Evolutionary conservation across 441 rosid species (phyloP).

Genomic region (Cnidoscolus chayamansa): DNA sequence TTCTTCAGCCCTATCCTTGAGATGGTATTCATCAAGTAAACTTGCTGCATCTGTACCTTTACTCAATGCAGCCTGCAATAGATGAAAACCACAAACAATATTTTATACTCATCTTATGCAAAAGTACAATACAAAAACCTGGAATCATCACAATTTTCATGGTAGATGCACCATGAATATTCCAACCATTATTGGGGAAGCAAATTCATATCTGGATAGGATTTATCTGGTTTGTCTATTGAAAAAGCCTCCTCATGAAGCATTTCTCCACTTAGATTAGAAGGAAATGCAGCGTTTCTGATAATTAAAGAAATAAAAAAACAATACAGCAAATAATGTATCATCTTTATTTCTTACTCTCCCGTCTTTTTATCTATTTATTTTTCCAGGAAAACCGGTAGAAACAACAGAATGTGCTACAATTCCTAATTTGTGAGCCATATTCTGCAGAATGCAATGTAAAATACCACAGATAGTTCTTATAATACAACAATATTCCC

Average conservation of each 20-base stretch:
- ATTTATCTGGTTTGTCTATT: not conserved
- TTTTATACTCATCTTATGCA: not conserved
- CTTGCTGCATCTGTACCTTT: slow-evolving; percentile 33
- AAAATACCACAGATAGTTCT: not conserved
- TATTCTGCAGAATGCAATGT: slow-evolving; percentile 18
- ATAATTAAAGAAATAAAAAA: not conserved
- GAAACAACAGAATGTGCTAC: not conserved
- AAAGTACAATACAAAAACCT: not conserved
- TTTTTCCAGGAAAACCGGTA: not conserved
- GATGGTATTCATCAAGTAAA: slow-evolving; percentile 75
- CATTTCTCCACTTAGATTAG: not conserved
- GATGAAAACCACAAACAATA: slow-evolving; percentile 22
- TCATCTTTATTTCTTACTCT: slow-evolving; percentile 2
- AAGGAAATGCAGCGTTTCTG: not conserved
- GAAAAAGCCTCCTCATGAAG: not conserved
- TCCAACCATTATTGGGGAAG: not conserved
- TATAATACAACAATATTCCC: slow-evolving; percentile 9
- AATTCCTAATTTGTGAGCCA: not conserved
- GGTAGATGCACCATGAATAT: not conserved
- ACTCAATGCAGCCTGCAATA: slow-evolving; percentile 39
- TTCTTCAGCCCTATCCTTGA: slow-evolving; percentile 45
- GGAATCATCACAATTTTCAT: not conserved
- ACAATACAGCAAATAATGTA: not conserved
- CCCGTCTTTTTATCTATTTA: not conserved
- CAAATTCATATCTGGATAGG: slow-evolving; percentile 1